phyloP scores from a whole-genome alignment of 176 grass and related monocot genomes.

The Cenchrus fungigraminus region DNA sequence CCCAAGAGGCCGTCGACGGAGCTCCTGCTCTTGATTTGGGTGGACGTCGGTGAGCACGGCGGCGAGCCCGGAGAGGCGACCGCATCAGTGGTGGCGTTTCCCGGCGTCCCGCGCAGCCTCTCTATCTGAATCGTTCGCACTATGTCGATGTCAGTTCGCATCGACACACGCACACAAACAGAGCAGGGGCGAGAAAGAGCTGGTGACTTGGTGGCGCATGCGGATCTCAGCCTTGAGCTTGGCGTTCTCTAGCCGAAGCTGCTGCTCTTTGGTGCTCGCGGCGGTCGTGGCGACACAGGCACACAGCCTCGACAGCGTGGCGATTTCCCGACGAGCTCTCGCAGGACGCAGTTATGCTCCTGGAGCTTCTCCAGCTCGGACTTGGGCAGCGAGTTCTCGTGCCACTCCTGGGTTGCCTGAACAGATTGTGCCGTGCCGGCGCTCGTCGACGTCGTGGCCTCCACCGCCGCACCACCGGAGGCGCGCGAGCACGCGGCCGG shows the following conservation, averaged over 20 bases:
- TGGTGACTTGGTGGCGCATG: not conserved
- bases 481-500: conserved; percentile 69
- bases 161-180: not conserved
- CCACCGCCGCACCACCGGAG: conserved; percentile 20
- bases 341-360: conserved; percentile 68
- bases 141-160: conserved; percentile 4
- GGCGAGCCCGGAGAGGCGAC: conserved; percentile 30
- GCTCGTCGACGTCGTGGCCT: conserved; percentile 48
- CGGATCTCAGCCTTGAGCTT: conserved; percentile 70
- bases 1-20: conserved; percentile 39
- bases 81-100: conserved; percentile 1
- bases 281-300: not conserved
- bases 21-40: conserved; percentile 21
- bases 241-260: conserved; percentile 68
- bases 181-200: not conserved
- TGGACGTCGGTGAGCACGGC: conserved; percentile 27
- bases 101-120: conserved; percentile 46
- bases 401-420: conserved; percentile 80
- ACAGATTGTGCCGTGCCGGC: conserved; percentile 37
- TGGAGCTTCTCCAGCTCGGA: conserved; percentile 82
- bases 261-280: conserved; percentile 50
- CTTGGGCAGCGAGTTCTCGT: conserved; percentile 85
- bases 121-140: conserved; percentile 49
- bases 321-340: conserved; percentile 54
- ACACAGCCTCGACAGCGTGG: conserved; percentile 53